Conservation (phyloP, 768 basidiomycete species). For the Suillus lakei region DNA sequence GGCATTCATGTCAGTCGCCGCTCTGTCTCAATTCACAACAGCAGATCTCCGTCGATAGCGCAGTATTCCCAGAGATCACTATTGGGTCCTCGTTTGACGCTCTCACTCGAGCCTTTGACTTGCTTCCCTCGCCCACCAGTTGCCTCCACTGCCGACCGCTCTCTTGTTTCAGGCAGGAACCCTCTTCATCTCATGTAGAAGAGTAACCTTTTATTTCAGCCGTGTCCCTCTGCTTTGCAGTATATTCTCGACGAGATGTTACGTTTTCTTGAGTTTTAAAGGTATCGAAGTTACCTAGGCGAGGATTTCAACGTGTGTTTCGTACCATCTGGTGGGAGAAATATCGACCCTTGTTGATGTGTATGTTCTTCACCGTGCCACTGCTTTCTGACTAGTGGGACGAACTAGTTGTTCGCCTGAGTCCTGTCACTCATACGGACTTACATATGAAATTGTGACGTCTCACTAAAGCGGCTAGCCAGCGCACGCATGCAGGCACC, state of each 20-base stretch:
- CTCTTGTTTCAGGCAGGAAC: neutral
- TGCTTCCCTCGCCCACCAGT: neutral
- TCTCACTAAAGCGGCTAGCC: neutral
- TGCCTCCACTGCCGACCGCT: neutral
- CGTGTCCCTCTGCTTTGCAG: neutral
- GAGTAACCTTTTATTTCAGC: neutral
- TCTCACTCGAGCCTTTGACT: conserved; percentile 61
- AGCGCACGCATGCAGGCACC: neutral
- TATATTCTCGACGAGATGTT: neutral
- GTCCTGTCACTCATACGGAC: neutral
- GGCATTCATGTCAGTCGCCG: conserved; percentile 23
- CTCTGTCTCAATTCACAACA: conserved; percentile 22
- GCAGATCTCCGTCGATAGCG: conserved; percentile 86
- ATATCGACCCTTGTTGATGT: neutral
- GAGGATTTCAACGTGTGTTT: neutral
- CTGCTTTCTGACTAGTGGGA: neutral
- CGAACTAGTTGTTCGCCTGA: neutral
- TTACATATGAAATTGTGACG: neutral
- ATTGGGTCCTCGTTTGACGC: conserved; percentile 84
- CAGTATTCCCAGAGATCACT: conserved; percentile 90
- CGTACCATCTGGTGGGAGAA: neutral
- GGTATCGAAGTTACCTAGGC: neutral
- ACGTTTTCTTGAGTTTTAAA: neutral
- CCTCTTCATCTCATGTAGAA: neutral
- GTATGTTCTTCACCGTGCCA: neutral